Percentiles rank a stretch among this genome's conserved stretches.
Conservation (phyloP, 2,329 filamentous ascomycete species). For the Calonectria pseudoturangicola region DNA sequence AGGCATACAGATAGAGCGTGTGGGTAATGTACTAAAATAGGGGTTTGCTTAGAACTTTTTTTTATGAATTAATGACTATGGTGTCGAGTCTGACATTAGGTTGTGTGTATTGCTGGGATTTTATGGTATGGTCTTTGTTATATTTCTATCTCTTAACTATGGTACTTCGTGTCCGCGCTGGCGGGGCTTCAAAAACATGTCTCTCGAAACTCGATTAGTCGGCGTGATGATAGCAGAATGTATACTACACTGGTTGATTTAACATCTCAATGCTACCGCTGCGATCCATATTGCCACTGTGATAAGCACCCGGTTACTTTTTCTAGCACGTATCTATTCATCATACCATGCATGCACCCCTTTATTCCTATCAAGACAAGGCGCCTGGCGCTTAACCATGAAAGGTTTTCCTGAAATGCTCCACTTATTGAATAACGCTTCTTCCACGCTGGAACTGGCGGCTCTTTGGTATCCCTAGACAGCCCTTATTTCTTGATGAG, state of each 20-base stretch:
- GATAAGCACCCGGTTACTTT: not conserved
- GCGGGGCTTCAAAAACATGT: constrained; percentile 16
- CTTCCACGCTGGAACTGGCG: not conserved
- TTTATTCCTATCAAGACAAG: not conserved
- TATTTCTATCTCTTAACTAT: constrained; percentile 25
- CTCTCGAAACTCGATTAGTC: not conserved
- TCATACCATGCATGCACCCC: not conserved
- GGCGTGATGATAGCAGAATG: constrained; percentile 22
- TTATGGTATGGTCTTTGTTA: constrained; percentile 31
- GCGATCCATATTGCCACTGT: not conserved
- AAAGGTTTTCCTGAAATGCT: not conserved
- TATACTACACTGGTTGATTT: constrained; percentile 28
- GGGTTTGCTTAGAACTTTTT: constrained; percentile 49
- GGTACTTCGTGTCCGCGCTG: constrained; percentile 5
- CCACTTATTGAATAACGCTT: not conserved
- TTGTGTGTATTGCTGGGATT: constrained; percentile 38
- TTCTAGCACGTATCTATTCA: not conserved
- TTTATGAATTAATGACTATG: constrained; percentile 58
- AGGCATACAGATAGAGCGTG: constrained; percentile 47
- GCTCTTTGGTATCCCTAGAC: too few relatives aligned
- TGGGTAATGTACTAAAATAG: constrained; percentile 54
- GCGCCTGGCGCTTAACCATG: not conserved
- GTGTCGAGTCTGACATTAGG: constrained; percentile 38
- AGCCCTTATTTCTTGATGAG: too few relatives aligned
- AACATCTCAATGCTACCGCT: not conserved